Evolutionary conservation across 2,329 filamentous ascomycete species (phyloP).

Genomic region (Sporothrix brunneoviolacea): DNA sequence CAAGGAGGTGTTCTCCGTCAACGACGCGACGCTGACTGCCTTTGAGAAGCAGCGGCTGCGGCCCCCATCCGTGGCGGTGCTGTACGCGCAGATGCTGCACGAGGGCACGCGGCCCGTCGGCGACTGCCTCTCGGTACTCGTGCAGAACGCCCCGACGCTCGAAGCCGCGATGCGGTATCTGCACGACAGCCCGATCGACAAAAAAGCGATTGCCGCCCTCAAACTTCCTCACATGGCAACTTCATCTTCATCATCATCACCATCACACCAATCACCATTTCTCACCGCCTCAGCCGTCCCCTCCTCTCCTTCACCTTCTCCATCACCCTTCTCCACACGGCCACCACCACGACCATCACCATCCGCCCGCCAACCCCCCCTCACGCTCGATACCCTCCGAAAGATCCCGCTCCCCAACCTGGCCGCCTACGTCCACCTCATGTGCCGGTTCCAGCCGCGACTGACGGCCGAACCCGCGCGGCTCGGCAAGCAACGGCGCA

Average conservation of each 20-base stretch:
- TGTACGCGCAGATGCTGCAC: slow-evolving; percentile 53
- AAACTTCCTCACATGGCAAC: background rate
- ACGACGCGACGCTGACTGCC: slow-evolving; percentile 54
- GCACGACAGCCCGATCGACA: slow-evolving; percentile 33
- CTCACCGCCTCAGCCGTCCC: background rate
- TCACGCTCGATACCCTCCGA: slow-evolving; percentile 16
- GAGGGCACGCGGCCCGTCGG: slow-evolving; percentile 42
- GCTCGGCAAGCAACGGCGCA: slow-evolving; percentile 16
- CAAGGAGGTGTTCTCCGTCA: slow-evolving; percentile 46
- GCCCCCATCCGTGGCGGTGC: slow-evolving; percentile 50
- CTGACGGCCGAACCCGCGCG: slow-evolving; percentile 19
- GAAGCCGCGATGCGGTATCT: slow-evolving; percentile 45
- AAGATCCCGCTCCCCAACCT: slow-evolving; percentile 34
- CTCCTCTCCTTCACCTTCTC: slow-evolving; percentile 13
- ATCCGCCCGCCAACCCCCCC: too few species aligned
- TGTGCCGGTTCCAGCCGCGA: slow-evolving; percentile 37
- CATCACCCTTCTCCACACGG: slow-evolving; percentile 21
- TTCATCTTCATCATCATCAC: too few species aligned
- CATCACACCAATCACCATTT: too few species aligned
- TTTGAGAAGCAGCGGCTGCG: slow-evolving; percentile 57
- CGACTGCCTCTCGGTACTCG: slow-evolving; percentile 47
- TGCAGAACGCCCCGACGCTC: slow-evolving; percentile 45
- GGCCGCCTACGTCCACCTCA: slow-evolving; percentile 43
- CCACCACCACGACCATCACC: background rate
- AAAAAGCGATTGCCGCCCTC: slow-evolving; percentile 9